A percentile compares a stretch with the other conserved stretches of the same genome.
phyloP scores from a whole-genome alignment of 2,329 filamentous ascomycete species.

The Beauveria scarabaeidicola region DNA sequence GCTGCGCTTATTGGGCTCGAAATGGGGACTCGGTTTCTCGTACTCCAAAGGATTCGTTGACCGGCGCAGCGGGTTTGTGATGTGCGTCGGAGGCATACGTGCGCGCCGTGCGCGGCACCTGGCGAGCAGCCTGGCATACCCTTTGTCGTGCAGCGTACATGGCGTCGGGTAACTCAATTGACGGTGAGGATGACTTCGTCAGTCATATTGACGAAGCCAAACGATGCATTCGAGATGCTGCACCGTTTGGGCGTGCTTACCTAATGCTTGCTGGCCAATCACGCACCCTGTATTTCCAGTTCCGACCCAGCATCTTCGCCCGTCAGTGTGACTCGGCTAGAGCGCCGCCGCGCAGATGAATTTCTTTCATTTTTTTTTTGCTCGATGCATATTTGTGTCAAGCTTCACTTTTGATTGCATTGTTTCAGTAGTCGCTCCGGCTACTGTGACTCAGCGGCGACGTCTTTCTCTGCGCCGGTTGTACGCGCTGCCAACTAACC shows the following conservation, averaged over 20 bases:
- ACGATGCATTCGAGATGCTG: constrained; percentile 1
- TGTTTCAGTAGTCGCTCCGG: too few species aligned
- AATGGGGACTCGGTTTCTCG: constrained; percentile 19
- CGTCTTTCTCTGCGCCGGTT: too few species aligned
- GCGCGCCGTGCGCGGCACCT: constrained; percentile 32
- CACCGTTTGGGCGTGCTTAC: neutral
- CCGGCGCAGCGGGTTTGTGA: constrained; percentile 34
- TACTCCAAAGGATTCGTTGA: constrained; percentile 51
- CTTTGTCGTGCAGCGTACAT: constrained; percentile 39
- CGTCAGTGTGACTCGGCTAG: neutral
- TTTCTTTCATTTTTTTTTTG: neutral
- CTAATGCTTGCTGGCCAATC: constrained; percentile 1
- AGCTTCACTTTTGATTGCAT: neutral
- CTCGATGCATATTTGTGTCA: neutral
- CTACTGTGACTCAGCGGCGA: too few species aligned
- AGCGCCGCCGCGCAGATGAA: neutral
- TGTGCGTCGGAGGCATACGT: constrained; percentile 48
- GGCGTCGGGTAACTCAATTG: constrained; percentile 25
- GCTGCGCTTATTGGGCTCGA: neutral
- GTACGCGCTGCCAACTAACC: too few species aligned
- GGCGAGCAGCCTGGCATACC: constrained; percentile 29
- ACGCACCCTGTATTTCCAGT: neutral
- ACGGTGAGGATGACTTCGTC: constrained; percentile 8
- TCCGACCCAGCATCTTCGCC: neutral
- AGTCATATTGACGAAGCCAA: neutral